Conservation (phyloP, 306 rosid species). For the Dalbergia cochinchinensis region DNA sequence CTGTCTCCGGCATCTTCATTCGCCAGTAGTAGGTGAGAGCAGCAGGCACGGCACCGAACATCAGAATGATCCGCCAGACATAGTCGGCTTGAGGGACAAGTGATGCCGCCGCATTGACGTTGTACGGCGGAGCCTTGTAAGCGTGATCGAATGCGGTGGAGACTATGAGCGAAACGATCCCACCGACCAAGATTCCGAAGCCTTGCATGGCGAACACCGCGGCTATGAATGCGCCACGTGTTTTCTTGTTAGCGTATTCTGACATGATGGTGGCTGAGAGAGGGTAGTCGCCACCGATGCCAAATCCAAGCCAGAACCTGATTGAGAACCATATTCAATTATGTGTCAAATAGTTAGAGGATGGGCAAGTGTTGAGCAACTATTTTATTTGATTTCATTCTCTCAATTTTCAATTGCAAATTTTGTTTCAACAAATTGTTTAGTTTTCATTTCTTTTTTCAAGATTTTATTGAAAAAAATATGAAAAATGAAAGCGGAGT, state of each 20-base stretch:
- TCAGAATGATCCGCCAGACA: slow-evolving; percentile 48
- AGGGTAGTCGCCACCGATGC: slow-evolving; percentile 54
- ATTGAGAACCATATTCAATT: neutral
- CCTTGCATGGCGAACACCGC: slow-evolving; percentile 52
- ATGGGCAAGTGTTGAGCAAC: too few relatives aligned
- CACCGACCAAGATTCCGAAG: slow-evolving; percentile 45
- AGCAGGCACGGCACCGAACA: slow-evolving; percentile 52
- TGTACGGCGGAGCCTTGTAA: slow-evolving; percentile 40
- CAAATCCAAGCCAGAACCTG: slow-evolving; percentile 53
- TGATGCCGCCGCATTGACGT: neutral
- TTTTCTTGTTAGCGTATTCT: slow-evolving; percentile 44
- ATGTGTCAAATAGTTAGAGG: too few relatives aligned
- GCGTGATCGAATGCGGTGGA: slow-evolving; percentile 42
- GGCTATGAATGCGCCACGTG: slow-evolving; percentile 48
- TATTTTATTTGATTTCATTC: too few relatives aligned
- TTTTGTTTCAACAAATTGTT: too few relatives aligned
- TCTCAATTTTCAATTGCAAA: too few relatives aligned
- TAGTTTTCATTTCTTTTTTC: too few relatives aligned
- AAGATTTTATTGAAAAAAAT: too few relatives aligned
- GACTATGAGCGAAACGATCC: slow-evolving; percentile 31
- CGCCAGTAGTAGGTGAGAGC: slow-evolving; percentile 48
- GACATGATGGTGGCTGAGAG: slow-evolving; percentile 55
- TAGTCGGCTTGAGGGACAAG: slow-evolving; percentile 48
- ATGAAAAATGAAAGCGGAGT: too few relatives aligned
- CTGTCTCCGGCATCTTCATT: slow-evolving; percentile 54